Evolutionary conservation across 768 basidiomycete genomes (phyloP).

Genomic region (Mycena floridula): DNA sequence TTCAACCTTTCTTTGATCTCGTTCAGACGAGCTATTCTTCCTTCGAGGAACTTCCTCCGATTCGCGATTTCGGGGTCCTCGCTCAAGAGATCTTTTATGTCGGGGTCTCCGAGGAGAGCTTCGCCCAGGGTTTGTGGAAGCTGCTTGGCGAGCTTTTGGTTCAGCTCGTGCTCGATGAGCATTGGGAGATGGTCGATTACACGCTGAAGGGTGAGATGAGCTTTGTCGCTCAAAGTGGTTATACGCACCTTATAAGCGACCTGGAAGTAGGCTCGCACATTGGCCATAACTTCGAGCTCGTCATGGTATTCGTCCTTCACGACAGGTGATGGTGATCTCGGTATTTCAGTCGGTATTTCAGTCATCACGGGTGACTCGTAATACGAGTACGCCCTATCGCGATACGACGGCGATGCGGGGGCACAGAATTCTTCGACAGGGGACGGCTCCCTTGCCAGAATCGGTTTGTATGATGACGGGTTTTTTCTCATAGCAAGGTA

Average conservation of each 20-base stretch:
- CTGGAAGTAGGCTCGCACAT: constrained; percentile 41
- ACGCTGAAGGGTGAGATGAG: constrained; percentile 25
- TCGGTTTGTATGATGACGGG: no score
- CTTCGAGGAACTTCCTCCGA: constrained; percentile 12
- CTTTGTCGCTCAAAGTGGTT: neutral
- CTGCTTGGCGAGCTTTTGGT: constrained; percentile 24
- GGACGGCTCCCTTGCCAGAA: no score
- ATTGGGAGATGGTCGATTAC: constrained; percentile 40
- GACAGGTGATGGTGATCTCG: no score
- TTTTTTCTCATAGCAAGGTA: no score
- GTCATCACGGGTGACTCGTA: neutral
- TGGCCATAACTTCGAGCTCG: constrained; percentile 37
- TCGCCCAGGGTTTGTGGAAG: constrained; percentile 25
- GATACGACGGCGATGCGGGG: no score
- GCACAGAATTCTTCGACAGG: no score
- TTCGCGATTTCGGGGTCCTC: constrained; percentile 17
- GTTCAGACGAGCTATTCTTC: constrained; percentile 4
- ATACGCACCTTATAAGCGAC: constrained; percentile 37
- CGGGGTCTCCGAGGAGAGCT: constrained; percentile 6
- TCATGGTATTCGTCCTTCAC: constrained; percentile 12
- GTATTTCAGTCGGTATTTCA: neutral
- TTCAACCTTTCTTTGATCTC: constrained; percentile 11
- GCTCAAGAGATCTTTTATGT: constrained; percentile 13
- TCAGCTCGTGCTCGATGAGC: constrained; percentile 34
- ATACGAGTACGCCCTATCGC: no score